Base-by-base conservation (phyloP, 345 rosid species). In the Populus ilicifolia region DNA sequence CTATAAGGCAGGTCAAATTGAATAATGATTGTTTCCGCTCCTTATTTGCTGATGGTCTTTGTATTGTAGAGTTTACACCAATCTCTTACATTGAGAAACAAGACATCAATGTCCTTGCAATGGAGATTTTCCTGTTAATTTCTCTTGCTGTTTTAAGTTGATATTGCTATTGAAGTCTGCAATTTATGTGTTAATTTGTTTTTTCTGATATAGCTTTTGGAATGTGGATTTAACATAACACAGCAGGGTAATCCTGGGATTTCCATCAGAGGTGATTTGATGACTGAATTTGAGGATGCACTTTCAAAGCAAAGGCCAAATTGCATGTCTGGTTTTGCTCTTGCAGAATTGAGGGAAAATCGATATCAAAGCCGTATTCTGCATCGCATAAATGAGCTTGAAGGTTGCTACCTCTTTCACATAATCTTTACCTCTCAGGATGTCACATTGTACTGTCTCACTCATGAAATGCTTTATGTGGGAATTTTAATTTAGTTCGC, bases 261-360 rank as follows among this genome's bases (percentile, higher is more conserved):
- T 68, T 82, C 85, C 29, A 35, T 52, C 41, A 84, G 88, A 69
- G 86, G 87, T 65, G 94, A 92, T 84, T 88, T 96, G 82, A 85
- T 94, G 92, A 73, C 80, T 20, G 96, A 90, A 63, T 87, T 96
- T 75, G 98, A 94, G 79, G 92, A 89, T 83, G 97, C 98, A n/a
- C 82, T 96, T 75, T 81, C 89, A 73, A 87, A 84, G 79, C 97
- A 89, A 80, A 78, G 92, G 70, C 75, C 88, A 25, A 85, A 82
- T 70, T 87, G 82, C 85, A 84, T 82, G 80, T 89, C 94, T 21
- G 90, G 93, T 62, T 83, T 78, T 78, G 82, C 83, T 62, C 81
- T 96, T 86, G 30, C 75, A 5, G 87, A 92, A n/a, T 80, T 86
- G 14, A 74, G 80, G 73, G 91, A 90, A 69, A 89, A 71, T 66